Conservation (phyloP, 192 early-diverging fungal species). For the Coemansia sp. region DNA sequence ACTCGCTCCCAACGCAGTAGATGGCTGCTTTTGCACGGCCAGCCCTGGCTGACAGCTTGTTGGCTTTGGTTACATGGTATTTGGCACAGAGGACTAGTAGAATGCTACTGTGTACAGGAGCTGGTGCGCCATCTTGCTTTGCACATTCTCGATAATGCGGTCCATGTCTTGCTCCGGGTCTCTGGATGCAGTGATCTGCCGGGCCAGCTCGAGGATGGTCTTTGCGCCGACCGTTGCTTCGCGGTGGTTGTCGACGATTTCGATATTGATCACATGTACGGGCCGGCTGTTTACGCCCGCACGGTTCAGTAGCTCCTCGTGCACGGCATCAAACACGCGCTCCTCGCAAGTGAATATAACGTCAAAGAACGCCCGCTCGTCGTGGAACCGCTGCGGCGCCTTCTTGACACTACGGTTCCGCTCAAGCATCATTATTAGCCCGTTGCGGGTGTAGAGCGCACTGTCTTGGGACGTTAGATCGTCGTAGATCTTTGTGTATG, state of each 20-base stretch:
- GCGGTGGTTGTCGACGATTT: slow-evolving; percentile 92
- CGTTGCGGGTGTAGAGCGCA: slow-evolving; percentile 76
- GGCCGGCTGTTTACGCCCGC: slow-evolving; percentile 60
- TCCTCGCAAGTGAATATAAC: slow-evolving; percentile 97
- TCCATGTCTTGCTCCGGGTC: slow-evolving; percentile 88
- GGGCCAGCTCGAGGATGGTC: slow-evolving; percentile 75
- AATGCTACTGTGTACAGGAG: slow-evolving; percentile 60
- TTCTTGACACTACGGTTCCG: slow-evolving; percentile 88
- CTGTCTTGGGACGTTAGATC: slow-evolving; percentile 70
- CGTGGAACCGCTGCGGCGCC: slow-evolving; percentile 86
- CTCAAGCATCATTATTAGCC: slow-evolving; percentile 85
- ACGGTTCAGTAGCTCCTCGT: slow-evolving; percentile 78
- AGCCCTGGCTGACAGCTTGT: no score
- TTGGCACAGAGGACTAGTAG: no score
- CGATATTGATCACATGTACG: slow-evolving; percentile 92
- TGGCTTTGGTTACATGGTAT: no score
- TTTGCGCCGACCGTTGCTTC: slow-evolving; percentile 80
- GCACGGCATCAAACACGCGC: slow-evolving; percentile 86
- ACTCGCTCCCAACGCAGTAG: no score
- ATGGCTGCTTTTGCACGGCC: no score
- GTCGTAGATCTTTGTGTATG: slow-evolving; percentile 83
- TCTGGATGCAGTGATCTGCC: slow-evolving; percentile 47
- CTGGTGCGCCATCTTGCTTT: slow-evolving; percentile 52
- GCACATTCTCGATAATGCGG: slow-evolving; percentile 69
- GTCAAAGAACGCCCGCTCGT: slow-evolving; percentile 67